A percentile compares a stretch with the other conserved stretches of the same genome.
These are phyloP conservation scores for Pleurotus djamor DNA, from an alignment of 768 basidiomycete genomes.

Conservation along the genomic window DNA sequence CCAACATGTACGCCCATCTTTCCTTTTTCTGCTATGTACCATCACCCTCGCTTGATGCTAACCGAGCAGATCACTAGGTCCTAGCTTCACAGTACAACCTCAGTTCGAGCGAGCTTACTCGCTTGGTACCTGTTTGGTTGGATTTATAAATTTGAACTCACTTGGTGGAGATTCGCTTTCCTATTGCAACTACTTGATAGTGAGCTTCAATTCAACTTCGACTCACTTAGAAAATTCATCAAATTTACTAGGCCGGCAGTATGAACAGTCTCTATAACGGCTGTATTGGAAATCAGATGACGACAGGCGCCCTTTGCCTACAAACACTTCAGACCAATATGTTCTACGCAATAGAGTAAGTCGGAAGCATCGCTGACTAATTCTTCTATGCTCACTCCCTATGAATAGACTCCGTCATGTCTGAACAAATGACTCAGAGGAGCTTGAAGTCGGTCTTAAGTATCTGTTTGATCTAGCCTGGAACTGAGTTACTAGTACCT, in stretches of 20 bases:
- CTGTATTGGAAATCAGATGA: not conserved
- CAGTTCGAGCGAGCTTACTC: conserved; percentile 7
- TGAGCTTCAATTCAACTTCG: no score
- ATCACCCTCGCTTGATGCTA: not conserved
- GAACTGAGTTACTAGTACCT: no score
- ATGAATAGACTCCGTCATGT: no score
- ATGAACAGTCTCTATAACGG: not conserved
- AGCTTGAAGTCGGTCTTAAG: no score
- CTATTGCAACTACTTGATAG: conserved; percentile 9
- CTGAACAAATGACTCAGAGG: no score
- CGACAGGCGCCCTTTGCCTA: not conserved
- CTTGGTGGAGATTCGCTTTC: not conserved
- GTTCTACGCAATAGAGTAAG: no score
- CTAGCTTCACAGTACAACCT: conserved; percentile 8
- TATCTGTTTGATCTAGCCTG: no score
- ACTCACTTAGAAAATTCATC: no score
- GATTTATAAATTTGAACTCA: conserved; percentile 4
- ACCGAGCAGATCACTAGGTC: not conserved
- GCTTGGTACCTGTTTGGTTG: conserved; percentile 7
- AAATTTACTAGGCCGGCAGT: not conserved
- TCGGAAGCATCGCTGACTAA: no score
- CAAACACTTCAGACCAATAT: no score
- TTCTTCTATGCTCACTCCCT: no score
- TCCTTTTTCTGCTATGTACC: no score
- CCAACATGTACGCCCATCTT: not conserved